Percentiles rank a stretch among this genome's conserved stretches.
phyloP scores from a whole-genome alignment of 2,329 filamentous ascomycete species.

The Colletotrichum orbiculare region DNA sequence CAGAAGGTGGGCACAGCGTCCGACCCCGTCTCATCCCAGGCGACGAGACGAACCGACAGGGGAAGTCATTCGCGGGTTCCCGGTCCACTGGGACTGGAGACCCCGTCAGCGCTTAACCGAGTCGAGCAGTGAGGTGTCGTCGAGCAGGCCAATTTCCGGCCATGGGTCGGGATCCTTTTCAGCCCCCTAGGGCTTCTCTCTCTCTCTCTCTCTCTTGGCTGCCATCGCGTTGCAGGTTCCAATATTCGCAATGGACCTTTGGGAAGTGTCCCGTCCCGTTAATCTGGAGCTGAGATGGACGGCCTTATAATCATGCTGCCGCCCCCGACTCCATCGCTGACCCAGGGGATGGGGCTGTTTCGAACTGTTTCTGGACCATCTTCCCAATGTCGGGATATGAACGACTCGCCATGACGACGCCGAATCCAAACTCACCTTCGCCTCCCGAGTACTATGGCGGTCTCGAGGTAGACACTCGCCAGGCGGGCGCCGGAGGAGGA shows the following conservation, averaged over 20 bases:
- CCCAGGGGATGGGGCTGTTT: neutral
- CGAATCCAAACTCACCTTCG: constrained; percentile 10
- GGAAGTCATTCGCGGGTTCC: constrained; percentile 23
- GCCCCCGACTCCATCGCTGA: neutral
- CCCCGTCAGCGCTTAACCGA: constrained; percentile 28
- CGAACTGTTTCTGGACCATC: neutral
- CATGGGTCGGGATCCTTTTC: constrained; percentile 13
- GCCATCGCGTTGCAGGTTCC: neutral
- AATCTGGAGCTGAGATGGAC: too few species aligned
- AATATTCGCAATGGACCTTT: neutral
- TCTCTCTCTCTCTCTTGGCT: constrained; percentile 20
- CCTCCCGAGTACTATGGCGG: constrained; percentile 23
- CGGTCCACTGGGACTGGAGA: constrained; percentile 12
- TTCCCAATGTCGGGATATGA: constrained; percentile 10
- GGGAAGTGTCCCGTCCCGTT: neutral
- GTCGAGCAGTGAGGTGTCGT: constrained; percentile 2
- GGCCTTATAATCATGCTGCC: neutral
- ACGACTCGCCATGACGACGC: constrained; percentile 22
- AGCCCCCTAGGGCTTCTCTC: constrained; percentile 9
- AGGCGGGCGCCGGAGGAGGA: constrained; percentile 8
- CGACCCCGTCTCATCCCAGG: neutral
- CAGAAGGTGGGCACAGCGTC: constrained; percentile 15
- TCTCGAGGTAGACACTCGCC: constrained; percentile 28
- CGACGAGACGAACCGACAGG: neutral
- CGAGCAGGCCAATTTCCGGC: neutral